Evolutionary conservation across 1,284 basidiomycete genomes (phyloP), one percentile per base, ranked within the genome.

Genomic region (Melampsora americana): DNA sequence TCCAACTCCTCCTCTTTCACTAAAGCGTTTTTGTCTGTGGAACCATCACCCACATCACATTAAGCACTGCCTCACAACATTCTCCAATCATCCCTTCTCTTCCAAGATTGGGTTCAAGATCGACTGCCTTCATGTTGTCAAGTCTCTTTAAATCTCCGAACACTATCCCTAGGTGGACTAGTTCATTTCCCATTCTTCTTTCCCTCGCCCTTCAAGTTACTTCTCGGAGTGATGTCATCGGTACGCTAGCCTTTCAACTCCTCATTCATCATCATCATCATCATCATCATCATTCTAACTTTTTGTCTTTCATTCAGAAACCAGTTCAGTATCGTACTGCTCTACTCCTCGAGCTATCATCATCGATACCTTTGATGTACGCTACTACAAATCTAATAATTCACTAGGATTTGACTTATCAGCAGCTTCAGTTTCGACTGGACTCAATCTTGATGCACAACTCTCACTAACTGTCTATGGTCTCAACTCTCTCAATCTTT

Each of bases 251-350:
- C 12, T 42, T 14, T 12, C 12, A 11, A 42, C 53, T 23, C n/a
- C 20, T 56, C 20, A n/a, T 23, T 14, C 53, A 7, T 23, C 28
- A 23, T 28, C 53, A 56, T n/a, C n/a, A n/a, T n/a, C n/a, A n/a
- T n/a, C n/a, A n/a, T n/a, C n/a, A n/a, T n/a, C n/a, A n/a, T 23
- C 28, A 9, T 23, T 56, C 4, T 53, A 53, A 53, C 0, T 4
- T 23, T 56, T 28, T n/a, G 28, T 3, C 2, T 35, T 66, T 11
- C 11, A 42, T 42, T 28, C 20, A 79, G 78, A 78, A 70, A 82
- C 82, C 14, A 80, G 79, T 1, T 81, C 81, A 5, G 79, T 79
- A 1, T 80, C 81, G 11, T 83, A 82, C 69, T 83, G 82, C 74
- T 77, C 79, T 30, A 77, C 79, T 23, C 82, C 82, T 0, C 77